Percentiles rank a stretch among this genome's conserved stretches.
Conservation (phyloP, 345 rosid species). For the Populus deltoides region DNA sequence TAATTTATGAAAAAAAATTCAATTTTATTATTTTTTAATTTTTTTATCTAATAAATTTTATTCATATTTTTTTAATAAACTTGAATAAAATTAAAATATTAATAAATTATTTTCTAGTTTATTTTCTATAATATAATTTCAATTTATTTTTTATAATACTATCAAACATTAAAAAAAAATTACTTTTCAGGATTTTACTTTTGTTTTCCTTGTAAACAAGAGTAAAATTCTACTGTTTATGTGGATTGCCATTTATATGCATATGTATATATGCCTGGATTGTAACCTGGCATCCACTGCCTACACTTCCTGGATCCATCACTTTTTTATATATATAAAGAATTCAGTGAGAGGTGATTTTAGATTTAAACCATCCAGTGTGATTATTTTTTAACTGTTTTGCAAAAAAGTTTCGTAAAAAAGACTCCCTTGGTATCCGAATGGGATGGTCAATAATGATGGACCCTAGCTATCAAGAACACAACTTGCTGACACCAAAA, state of each 20-base stretch:
- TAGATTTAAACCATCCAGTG: slow-evolving; percentile 6
- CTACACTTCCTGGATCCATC: not conserved
- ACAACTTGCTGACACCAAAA: not conserved
- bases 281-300: slow-evolving; percentile 4
- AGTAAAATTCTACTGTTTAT: too few species aligned
- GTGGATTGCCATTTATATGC: not conserved
- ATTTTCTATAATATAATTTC: too few species aligned
- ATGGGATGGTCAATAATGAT: not conserved
- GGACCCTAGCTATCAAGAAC: not conserved
- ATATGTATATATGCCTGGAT: not conserved
- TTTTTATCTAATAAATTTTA: too few species aligned
- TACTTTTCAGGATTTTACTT: too few species aligned
- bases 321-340: not conserved
- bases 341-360: not conserved
- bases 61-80: too few species aligned
- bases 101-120: too few species aligned
- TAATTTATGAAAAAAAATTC: too few species aligned
- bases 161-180: too few species aligned
- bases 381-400: not conserved
- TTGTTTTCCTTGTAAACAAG: not conserved
- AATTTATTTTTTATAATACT: too few species aligned
- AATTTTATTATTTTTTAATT: too few species aligned
- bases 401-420: not conserved
- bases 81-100: too few species aligned
- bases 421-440: not conserved